Conservation (phyloP, 2,329 filamentous ascomycete genomes). For the Fusarium subtropicale region DNA sequence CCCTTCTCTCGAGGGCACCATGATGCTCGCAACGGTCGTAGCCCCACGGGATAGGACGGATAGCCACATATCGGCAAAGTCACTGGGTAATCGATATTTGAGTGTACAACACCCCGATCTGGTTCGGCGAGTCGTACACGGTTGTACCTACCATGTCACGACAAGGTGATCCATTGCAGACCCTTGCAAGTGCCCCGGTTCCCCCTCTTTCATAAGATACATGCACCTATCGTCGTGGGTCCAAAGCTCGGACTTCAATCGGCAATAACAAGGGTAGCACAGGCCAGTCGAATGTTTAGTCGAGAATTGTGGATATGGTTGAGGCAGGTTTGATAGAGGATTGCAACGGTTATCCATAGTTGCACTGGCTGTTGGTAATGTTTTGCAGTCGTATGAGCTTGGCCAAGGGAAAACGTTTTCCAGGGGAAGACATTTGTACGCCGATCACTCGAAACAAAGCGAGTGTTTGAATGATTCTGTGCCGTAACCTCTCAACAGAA, state of each 20-base stretch:
- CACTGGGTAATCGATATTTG: conserved; percentile 30
- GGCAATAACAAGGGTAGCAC: conserved; percentile 36
- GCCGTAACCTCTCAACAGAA: background rate
- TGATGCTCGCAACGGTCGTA: conserved; percentile 3
- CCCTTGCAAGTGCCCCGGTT: conserved; percentile 29
- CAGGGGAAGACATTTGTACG: background rate
- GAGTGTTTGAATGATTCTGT: background rate
- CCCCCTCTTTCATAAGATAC: conserved; percentile 25
- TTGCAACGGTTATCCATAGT: conserved; percentile 18
- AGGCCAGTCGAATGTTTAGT: conserved; percentile 12
- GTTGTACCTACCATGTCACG: conserved; percentile 1
- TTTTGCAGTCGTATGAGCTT: conserved; percentile 14
- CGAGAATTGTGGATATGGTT: conserved; percentile 20
- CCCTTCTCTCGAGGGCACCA: conserved; percentile 17
- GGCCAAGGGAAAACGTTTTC: conserved; percentile 3
- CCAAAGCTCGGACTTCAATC: conserved; percentile 37
- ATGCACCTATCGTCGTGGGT: conserved; percentile 26
- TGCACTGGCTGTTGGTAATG: conserved; percentile 16
- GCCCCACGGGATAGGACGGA: conserved; percentile 34
- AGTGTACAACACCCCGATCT: conserved; percentile 15
- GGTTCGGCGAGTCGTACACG: conserved; percentile 5
- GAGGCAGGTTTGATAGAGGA: conserved; percentile 11
- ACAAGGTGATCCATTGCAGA: conserved; percentile 17
- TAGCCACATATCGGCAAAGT: conserved; percentile 39
- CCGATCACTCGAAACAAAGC: conserved; percentile 2